phyloP scores from a whole-genome alignment of 306 rosid genomes.

The Prunus campanulata region DNA sequence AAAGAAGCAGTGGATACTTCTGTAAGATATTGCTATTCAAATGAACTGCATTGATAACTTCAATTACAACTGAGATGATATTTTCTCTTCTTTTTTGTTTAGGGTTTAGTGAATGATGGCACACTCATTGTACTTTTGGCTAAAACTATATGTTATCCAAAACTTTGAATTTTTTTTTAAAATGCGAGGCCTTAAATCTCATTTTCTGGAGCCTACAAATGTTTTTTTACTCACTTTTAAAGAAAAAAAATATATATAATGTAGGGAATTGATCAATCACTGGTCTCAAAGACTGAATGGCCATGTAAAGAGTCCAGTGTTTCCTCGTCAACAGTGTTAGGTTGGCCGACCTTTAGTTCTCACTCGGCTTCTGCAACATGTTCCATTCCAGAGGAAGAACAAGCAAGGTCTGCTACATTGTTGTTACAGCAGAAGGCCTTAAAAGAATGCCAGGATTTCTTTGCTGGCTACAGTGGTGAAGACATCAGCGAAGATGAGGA shows the following conservation, averaged over 20 bases:
- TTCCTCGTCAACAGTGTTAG: background rate
- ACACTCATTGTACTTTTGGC: background rate
- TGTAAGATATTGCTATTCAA: background rate
- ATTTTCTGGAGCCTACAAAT: background rate
- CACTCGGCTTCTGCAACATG: background rate
- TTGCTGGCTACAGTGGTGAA: background rate
- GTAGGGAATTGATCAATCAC: slow-evolving; percentile 2
- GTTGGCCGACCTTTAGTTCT: slow-evolving; percentile 7
- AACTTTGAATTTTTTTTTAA: background rate
- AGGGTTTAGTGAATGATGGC: background rate
- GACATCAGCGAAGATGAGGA: background rate
- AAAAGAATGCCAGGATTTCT: slow-evolving; percentile 14
- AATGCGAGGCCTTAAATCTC: background rate
- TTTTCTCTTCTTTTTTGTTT: background rate
- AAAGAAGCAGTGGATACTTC: background rate
- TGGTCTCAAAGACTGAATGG: slow-evolving; percentile 8
- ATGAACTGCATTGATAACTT: background rate
- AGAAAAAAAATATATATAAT: background rate
- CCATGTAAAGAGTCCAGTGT: slow-evolving; percentile 14
- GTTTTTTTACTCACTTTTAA: background rate
- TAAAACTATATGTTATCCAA: background rate
- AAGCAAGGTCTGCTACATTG: slow-evolving; percentile 2
- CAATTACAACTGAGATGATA: background rate
- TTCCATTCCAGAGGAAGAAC: slow-evolving; percentile 12
- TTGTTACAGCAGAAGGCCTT: slow-evolving; percentile 13